These are phyloP conservation scores for Yamadazyma phyllophila DNA, from an alignment of 805 yeast species.

Conservation along the genomic window DNA sequence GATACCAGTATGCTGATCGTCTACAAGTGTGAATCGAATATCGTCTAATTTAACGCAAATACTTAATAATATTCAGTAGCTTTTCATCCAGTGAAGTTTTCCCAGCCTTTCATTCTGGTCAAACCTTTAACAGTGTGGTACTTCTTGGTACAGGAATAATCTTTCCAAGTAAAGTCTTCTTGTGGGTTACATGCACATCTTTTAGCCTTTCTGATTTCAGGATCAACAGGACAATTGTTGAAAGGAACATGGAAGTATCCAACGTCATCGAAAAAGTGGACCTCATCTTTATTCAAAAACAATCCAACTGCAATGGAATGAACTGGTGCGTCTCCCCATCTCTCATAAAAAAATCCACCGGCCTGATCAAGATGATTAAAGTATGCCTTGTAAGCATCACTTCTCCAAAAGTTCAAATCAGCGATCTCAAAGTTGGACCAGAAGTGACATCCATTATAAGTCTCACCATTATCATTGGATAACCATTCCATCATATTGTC, in stretches of 20 bases:
- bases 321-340: slow-evolving; percentile 96
- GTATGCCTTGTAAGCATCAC: slow-evolving; percentile 64
- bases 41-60: not conserved
- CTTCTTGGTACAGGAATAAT: slow-evolving; percentile 68
- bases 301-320: slow-evolving; percentile 85
- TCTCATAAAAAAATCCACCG: slow-evolving; percentile 88
- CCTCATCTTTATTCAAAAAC: slow-evolving; percentile 63
- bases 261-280: slow-evolving; percentile 79
- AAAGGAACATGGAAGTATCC: slow-evolving; percentile 85
- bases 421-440: slow-evolving; percentile 92
- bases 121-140: slow-evolving; percentile 56
- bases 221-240: slow-evolving; percentile 74
- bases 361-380: slow-evolving; percentile 71
- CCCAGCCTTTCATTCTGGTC: slow-evolving; percentile 70
- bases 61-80: not conserved
- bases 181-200: slow-evolving; percentile 73
- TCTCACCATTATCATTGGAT: slow-evolving; percentile 62
- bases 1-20: not conserved
- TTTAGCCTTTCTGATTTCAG: slow-evolving; percentile 49
- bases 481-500: slow-evolving; percentile 70
- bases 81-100: slow-evolving; percentile 45
- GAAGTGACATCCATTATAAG: slow-evolving; percentile 82
- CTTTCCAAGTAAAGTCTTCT: slow-evolving; percentile 75
- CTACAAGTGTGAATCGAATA: not conserved
- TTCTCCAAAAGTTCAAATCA: slow-evolving; percentile 69